Evolutionary conservation across 1,284 basidiomycete species (phyloP).

Genomic region (Quambalaria eucalypti): DNA sequence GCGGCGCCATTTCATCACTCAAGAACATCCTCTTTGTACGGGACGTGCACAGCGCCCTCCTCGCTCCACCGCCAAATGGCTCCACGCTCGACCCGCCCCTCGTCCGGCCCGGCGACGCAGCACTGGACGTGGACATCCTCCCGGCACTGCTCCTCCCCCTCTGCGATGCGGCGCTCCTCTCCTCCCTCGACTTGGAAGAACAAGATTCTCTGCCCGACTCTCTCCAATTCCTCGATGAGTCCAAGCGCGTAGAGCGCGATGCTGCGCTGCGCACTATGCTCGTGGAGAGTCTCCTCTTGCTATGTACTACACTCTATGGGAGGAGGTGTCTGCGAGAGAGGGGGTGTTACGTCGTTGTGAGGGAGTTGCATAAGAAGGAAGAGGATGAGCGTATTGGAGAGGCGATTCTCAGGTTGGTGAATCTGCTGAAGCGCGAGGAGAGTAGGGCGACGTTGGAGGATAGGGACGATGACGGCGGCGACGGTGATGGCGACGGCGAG

Average conservation of each 20-base stretch:
- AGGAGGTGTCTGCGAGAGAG: slow-evolving; percentile 69
- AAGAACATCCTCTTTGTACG: slow-evolving; percentile 45
- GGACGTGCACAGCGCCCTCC: slow-evolving; percentile 33
- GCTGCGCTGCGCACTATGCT: slow-evolving; percentile 69
- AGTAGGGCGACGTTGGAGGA: slow-evolving; percentile 26
- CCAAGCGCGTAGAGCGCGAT: slow-evolving; percentile 69
- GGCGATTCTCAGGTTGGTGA: slow-evolving; percentile 40
- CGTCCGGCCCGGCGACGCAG: slow-evolving; percentile 18
- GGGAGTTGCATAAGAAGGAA: slow-evolving; percentile 72
- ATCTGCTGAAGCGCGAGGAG: slow-evolving; percentile 44
- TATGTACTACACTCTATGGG: slow-evolving; percentile 80
- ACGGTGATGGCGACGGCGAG: slow-evolving; percentile 20
- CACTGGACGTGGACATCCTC: slow-evolving; percentile 29
- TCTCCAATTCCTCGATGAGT: slow-evolving; percentile 81
- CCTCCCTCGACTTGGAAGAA: slow-evolving; percentile 54
- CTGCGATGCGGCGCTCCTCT: slow-evolving; percentile 75
- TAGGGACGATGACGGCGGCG: slow-evolving; percentile 14
- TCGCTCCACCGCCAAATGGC: slow-evolving; percentile 29
- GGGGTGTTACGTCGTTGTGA: slow-evolving; percentile 79
- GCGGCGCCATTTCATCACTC: slow-evolving; percentile 42
- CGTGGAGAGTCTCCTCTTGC: slow-evolving; percentile 76
- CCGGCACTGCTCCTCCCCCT: slow-evolving; percentile 68
- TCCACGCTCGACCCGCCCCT: slow-evolving; percentile 8
- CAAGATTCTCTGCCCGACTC: slow-evolving; percentile 76
- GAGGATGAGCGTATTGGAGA: slow-evolving; percentile 58